These are phyloP conservation scores for Buxus sempervirens DNA, from an alignment of 164 flowering plant species.

Conservation along the genomic window DNA sequence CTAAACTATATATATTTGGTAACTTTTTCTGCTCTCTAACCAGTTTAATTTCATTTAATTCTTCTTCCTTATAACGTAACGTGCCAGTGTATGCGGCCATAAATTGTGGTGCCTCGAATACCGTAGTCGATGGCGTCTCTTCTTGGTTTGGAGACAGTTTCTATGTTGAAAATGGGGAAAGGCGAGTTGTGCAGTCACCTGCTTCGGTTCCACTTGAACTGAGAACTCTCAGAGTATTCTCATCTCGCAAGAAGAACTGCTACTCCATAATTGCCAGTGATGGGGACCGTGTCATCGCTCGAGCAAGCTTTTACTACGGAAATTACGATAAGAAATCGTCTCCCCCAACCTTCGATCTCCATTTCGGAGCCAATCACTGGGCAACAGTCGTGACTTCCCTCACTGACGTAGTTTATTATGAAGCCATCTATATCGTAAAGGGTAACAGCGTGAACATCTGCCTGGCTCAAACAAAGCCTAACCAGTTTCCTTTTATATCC, in stretches of 20 bases:
- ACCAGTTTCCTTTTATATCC: conserved; percentile 44
- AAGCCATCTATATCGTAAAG: conserved; percentile 25
- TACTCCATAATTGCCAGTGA: conserved; percentile 16
- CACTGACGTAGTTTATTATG: conserved; percentile 2
- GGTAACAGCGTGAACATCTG: conserved; percentile 23
- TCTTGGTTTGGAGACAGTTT: conserved; percentile 27
- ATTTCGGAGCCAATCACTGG: conserved; percentile 33
- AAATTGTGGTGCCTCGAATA: conserved; percentile 29
- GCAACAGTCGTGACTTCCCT: conserved; percentile 14
- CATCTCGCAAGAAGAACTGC: conserved; percentile 32
- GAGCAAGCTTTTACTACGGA: conserved; percentile 38
- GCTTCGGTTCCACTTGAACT: conserved; percentile 6
- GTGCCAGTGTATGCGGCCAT: conserved; percentile 29
- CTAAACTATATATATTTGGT: not conserved
- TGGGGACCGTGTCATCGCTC: conserved; percentile 20
- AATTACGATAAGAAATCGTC: conserved; percentile 31
- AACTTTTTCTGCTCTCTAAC: not conserved
- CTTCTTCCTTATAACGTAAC: not conserved
- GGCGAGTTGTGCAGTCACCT: conserved; percentile 4
- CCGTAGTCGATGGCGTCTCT: conserved; percentile 17
- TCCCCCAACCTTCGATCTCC: conserved; percentile 38
- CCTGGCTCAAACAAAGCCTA: conserved; percentile 30
- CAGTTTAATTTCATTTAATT: not conserved
- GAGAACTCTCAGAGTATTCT: conserved; percentile 36
- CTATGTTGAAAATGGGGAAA: conserved; percentile 22